Evolutionary conservation across 345 rosid genomes (phyloP).

Genomic region (Eucalyptus cladocalyx): DNA sequence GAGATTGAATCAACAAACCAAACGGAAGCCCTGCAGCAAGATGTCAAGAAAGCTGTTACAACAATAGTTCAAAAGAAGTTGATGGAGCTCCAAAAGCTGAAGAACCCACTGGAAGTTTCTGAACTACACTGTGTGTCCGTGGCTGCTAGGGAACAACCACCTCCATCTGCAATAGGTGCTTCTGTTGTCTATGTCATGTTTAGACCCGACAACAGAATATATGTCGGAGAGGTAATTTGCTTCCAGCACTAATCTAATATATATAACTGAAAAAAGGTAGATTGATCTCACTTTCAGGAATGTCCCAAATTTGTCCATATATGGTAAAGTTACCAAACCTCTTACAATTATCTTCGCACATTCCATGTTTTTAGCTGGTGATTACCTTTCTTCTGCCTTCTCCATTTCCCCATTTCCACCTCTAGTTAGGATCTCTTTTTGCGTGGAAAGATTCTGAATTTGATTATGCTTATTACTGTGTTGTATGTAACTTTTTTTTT

Average conservation of each 20-base stretch:
- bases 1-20: constrained; percentile 9
- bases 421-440: background rate
- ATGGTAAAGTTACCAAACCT: background rate
- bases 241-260: background rate
- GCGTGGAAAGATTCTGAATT: background rate
- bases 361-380: background rate
- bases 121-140: constrained; percentile 34
- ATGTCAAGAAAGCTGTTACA: constrained; percentile 29
- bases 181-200: constrained; percentile 86
- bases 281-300: background rate
- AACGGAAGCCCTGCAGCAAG: constrained; percentile 16
- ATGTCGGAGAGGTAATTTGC: constrained; percentile 71
- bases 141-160: constrained; percentile 79
- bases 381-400: background rate
- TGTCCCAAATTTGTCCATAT: background rate
- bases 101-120: constrained; percentile 10
- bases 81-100: constrained; percentile 28
- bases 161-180: constrained; percentile 83
- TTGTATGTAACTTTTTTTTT: background rate
- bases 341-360: background rate
- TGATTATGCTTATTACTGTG: background rate
- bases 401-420: background rate
- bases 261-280: background rate
- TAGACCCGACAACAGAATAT: constrained; percentile 63
- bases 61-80: constrained; percentile 45